Evolutionary conservation across 1,284 basidiomycete species (phyloP).

Genomic region (Stereum hirsutum): DNA sequence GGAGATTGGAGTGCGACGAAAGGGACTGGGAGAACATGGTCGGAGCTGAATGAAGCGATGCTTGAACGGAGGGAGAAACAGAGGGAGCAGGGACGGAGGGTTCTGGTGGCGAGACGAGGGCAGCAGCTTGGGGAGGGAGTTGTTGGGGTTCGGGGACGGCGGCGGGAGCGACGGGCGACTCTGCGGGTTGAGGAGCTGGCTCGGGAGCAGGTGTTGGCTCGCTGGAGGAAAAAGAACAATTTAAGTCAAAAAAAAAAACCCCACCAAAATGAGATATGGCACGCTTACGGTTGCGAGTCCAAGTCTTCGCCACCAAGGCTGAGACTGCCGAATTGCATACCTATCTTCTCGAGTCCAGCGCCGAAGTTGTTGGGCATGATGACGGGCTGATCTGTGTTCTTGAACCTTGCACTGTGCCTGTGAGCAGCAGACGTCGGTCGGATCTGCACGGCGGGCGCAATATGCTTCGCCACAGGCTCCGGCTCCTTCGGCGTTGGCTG

Average conservation of each 20-base stretch:
- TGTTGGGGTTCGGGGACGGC: slow-evolving; percentile 24
- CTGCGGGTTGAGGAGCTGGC: slow-evolving; percentile 18
- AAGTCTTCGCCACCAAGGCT: slow-evolving; percentile 53
- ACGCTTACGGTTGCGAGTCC: slow-evolving; percentile 39
- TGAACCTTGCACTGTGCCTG: slow-evolving; percentile 49
- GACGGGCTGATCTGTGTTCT: slow-evolving; percentile 70
- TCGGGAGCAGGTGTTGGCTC: slow-evolving; percentile 17
- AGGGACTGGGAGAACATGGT: slow-evolving; percentile 37
- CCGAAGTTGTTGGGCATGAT: slow-evolving; percentile 63
- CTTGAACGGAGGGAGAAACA: slow-evolving; percentile 23
- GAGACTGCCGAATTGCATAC: slow-evolving; percentile 79
- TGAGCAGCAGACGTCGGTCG: slow-evolving; percentile 45
- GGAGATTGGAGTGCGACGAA: slow-evolving; percentile 29
- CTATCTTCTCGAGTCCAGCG: slow-evolving; percentile 56
- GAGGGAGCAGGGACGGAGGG: slow-evolving; percentile 14
- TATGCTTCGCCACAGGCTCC: slow-evolving; percentile 22
- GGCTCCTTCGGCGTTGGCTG: slow-evolving; percentile 16
- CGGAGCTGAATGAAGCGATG: slow-evolving; percentile 16
- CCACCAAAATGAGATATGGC: neutral
- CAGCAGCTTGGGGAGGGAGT: slow-evolving; percentile 11
- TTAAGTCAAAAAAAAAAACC: neutral
- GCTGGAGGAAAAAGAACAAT: slow-evolving; percentile 2
- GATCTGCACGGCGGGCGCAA: slow-evolving; percentile 23
- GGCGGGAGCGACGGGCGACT: slow-evolving; percentile 19
- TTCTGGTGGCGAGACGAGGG: slow-evolving; percentile 13